These are phyloP conservation scores for Boletus subparvulus DNA, from an alignment of 768 basidiomycete species.

Conservation along the genomic window DNA sequence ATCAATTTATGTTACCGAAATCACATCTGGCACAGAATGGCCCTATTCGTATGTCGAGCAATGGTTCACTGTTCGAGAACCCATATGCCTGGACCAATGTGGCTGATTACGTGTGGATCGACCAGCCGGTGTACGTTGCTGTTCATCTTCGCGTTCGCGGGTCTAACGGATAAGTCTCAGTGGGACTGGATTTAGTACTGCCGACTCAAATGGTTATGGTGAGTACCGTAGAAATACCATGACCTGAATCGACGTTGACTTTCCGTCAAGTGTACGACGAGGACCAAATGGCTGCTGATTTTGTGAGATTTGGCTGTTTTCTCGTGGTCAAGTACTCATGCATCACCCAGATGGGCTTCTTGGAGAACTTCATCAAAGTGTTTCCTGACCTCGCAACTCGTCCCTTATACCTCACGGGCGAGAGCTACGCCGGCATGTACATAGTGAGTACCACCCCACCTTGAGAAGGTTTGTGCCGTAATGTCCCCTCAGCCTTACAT, in stretches of 20 bases:
- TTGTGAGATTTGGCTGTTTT: constrained; percentile 34
- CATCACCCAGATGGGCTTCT: constrained; percentile 59
- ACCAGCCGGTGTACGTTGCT: constrained; percentile 59
- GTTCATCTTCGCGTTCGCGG: not conserved
- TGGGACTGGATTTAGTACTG: constrained; percentile 65
- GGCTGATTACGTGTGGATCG: constrained; percentile 71
- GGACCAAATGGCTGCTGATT: constrained; percentile 60
- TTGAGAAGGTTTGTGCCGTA: not conserved
- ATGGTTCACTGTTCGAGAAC: constrained; percentile 53
- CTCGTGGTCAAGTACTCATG: constrained; percentile 1
- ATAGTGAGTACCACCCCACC: constrained; percentile 46
- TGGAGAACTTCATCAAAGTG: constrained; percentile 68
- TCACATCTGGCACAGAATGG: constrained; percentile 52
- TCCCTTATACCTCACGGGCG: constrained; percentile 68
- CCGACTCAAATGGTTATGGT: constrained; percentile 62
- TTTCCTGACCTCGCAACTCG: constrained; percentile 68
- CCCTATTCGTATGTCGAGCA: constrained; percentile 54
- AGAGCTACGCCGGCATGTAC: constrained; percentile 74
- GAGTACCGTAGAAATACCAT: constrained; percentile 10
- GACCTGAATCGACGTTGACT: not conserved
- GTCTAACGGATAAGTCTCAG: constrained; percentile 28
- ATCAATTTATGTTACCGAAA: not conserved
- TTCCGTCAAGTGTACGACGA: constrained; percentile 50
- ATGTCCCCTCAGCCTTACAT: constrained; percentile 61
- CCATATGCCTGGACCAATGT: constrained; percentile 56